Evolutionary conservation across 371 early-diverging fungal species (phyloP).

Genomic region (Funneliformis caledonium): DNA sequence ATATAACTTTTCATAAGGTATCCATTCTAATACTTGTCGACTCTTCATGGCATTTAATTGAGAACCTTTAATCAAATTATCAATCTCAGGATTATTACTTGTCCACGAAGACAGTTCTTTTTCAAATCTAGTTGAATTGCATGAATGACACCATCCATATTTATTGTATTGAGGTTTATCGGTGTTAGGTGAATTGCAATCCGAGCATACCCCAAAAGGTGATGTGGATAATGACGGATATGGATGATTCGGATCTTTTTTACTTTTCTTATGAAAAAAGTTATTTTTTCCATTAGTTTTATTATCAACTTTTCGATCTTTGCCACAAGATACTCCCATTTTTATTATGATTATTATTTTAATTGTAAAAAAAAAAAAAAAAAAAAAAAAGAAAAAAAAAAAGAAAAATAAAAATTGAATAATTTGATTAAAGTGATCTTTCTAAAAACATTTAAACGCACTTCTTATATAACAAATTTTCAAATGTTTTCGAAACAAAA

Average conservation of each 20-base stretch:
- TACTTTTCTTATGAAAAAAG: background rate
- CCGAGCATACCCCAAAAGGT: background rate
- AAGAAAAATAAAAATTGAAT: no score
- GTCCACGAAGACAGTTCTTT: conserved; percentile 32
- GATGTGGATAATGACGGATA: background rate
- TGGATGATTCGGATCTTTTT: background rate
- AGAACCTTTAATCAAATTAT: conserved; percentile 29
- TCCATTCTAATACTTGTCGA: conserved; percentile 36
- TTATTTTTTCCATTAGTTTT: background rate
- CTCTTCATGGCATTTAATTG: conserved; percentile 32
- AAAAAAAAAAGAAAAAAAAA: no score
- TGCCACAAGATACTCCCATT: background rate
- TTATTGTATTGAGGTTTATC: background rate
- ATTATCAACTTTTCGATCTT: background rate
- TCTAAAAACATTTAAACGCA: no score
- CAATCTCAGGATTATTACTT: conserved; percentile 20
- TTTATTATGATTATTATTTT: background rate
- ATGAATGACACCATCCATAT: conserved; percentile 33
- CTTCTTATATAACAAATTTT: no score
- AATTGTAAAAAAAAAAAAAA: no score
- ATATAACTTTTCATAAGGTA: conserved; percentile 16
- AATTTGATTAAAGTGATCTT: no score
- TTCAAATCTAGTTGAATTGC: conserved; percentile 13
- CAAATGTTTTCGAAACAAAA: no score
- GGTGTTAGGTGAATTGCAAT: conserved; percentile 14